A percentile compares a stretch with the other conserved stretches of the same genome.
Conservation (phyloP, 495 filamentous ascomycete genomes). For the Oleoguttula mirabilis region DNA sequence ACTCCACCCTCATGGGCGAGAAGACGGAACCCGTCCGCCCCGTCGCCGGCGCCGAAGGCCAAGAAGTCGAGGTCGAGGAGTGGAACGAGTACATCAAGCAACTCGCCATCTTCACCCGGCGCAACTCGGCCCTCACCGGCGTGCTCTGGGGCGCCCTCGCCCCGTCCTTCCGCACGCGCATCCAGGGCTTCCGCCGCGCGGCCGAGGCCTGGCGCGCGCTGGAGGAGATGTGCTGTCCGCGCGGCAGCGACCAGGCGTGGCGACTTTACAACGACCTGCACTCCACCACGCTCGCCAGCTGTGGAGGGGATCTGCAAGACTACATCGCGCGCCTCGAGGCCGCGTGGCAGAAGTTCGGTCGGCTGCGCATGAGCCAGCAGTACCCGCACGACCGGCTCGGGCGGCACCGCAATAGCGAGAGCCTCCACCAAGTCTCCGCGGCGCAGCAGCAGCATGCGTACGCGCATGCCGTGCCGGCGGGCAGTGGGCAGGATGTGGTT, state of each 20-base stretch:
- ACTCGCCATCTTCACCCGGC: conserved; percentile 15
- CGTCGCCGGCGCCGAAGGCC: neutral
- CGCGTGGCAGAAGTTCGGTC: conserved; percentile 3
- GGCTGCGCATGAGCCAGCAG: conserved; percentile 1
- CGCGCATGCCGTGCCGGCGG: neutral
- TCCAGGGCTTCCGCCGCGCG: conserved; percentile 5
- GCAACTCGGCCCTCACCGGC: conserved; percentile 9
- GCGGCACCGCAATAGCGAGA: neutral
- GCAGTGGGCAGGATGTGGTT: conserved; percentile 1
- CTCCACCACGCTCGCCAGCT: conserved; percentile 2
- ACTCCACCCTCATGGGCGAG: conserved; percentile 3
- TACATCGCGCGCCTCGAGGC: conserved; percentile 8
- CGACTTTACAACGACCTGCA: conserved; percentile 4
- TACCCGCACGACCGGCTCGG: neutral
- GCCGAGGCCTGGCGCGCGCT: conserved; percentile 9
- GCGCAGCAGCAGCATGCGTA: neutral
- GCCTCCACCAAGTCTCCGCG: neutral
- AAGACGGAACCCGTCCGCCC: conserved; percentile 11
- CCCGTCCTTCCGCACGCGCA: conserved; percentile 6
- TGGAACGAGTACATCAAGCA: conserved; percentile 20
- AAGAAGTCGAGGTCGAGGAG: conserved; percentile 7
- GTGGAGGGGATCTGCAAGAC: conserved; percentile 1
- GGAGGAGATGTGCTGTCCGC: conserved; percentile 13
- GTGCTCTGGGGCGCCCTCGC: neutral
- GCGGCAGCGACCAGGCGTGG: conserved; percentile 6